Evolutionary conservation across 1,284 basidiomycete genomes (phyloP), one percentile per base, ranked within the genome.

Genomic region (Testicularia cyperi): DNA sequence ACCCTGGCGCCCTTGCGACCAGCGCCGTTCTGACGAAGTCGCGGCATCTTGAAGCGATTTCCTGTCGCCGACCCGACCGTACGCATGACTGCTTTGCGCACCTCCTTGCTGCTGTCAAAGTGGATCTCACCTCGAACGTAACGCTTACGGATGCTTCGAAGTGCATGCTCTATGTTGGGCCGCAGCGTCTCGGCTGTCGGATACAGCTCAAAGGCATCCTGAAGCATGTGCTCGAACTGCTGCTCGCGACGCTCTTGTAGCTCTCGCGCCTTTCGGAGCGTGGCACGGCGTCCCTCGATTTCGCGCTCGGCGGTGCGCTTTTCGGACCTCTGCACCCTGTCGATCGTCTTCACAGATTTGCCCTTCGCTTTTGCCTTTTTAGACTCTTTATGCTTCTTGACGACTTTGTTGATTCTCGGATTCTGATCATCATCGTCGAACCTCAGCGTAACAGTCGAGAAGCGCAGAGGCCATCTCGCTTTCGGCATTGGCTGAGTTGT

Each of bases 211-310:
- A 64, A 47, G 18, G 49, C 55, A 2, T 54, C 33, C 0, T 53
- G 37, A 21, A 64, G 37, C 51, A 53, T 39, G 8, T 29, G 20
- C 15, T 55, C 43, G 38, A 58, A 64, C 1, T 51, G 36, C 13
- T 38, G 22, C 12, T 46, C 40, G 13, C 61, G 42, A 20, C 41
- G 36, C 29, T 51, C 21, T 5, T 55, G 61, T 6, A 64, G 46
- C 36, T 58, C 33, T 10, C 55, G 48, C 7, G 55, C 61, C 32
- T 64, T 64, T 21, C 25, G 32, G 12, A 58, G 36, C 22, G 61
- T 64, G 12, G 55, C 41, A 13, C 33, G 13, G 19, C 61, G 54
- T 8, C 61, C 61, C 18, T 58, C 30, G 19, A 23, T 43, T 22
- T 63, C 45, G 14, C 46, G 43, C 20, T 53, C 39, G 6, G 45